Conservation (phyloP, 2,329 filamentous ascomycete species). For the Sarocladium oryzae region DNA sequence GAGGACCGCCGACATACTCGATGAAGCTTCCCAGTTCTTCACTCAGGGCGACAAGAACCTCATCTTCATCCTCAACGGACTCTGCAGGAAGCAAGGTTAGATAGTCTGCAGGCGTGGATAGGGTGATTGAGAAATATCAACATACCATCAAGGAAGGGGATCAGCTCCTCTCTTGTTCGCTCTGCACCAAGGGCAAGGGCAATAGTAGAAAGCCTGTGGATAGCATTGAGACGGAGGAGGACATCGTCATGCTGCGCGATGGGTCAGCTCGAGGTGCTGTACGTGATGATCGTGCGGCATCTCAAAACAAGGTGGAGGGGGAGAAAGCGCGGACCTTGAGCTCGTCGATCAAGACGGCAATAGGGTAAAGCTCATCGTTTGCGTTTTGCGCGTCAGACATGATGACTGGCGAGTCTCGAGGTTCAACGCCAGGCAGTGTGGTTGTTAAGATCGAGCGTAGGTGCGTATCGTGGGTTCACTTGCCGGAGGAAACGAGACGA, state of each 20-base stretch:
- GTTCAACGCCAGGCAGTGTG: not conserved
- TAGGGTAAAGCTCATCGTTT: constrained; percentile 98
- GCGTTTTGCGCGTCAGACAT: constrained; percentile 88
- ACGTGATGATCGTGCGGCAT: not conserved
- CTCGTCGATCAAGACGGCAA: constrained; percentile 99
- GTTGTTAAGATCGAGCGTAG: not conserved
- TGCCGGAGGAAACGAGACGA: not conserved
- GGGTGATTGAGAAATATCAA: constrained; percentile 15
- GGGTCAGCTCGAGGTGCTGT: not conserved
- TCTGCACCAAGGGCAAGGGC: constrained; percentile 92
- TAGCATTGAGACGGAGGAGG: constrained; percentile 93
- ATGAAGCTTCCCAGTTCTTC: constrained; percentile 96
- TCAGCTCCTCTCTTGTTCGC: constrained; percentile 95
- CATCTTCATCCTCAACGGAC: constrained; percentile 97
- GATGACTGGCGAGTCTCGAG: constrained; percentile 13
- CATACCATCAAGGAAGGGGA: constrained; percentile 97
- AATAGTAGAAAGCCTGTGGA: constrained; percentile 96
- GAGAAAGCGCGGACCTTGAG: constrained; percentile 66
- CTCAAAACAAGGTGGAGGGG: constrained; percentile 7
- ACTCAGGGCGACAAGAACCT: constrained; percentile 93
- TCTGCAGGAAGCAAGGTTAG: constrained; percentile 48
- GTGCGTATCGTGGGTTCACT: not conserved
- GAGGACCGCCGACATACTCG: constrained; percentile 92
- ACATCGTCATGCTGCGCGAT: constrained; percentile 86
- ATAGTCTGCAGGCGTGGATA: not conserved